These are phyloP conservation scores for Telfairia occidentalis DNA, from an alignment of 331 rosid species.

Conservation along the genomic window DNA sequence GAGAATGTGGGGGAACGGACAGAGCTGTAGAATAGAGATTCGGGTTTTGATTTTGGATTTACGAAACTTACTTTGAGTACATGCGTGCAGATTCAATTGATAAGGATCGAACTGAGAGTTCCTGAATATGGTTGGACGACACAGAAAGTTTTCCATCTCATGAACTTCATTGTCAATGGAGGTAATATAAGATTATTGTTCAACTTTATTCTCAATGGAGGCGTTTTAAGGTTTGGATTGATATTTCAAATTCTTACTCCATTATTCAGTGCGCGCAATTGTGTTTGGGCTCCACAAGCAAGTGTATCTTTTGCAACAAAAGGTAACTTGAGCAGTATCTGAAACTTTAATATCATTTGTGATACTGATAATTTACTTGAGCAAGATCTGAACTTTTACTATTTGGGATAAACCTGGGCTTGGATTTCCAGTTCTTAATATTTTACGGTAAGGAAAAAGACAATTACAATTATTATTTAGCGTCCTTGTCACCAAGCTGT, in stretches of 20 bases:
- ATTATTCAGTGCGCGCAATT: constrained; percentile 67
- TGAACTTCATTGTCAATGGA: constrained; percentile 91
- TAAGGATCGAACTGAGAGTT: constrained; percentile 90
- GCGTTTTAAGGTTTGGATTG: background rate
- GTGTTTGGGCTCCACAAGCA: constrained; percentile 79
- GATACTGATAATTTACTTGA: too few relatives aligned
- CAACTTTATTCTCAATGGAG: background rate
- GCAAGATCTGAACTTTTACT: background rate
- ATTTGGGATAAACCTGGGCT: background rate
- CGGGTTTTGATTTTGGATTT: background rate
- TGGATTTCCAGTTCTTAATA: background rate
- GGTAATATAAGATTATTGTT: constrained; percentile 28
- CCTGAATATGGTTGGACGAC: constrained; percentile 97
- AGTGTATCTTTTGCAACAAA: constrained; percentile 57
- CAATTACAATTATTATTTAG: background rate
- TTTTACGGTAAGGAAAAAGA: background rate
- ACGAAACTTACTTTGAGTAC: background rate
- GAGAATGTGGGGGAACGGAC: background rate
- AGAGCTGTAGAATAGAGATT: background rate
- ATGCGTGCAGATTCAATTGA: constrained; percentile 53
- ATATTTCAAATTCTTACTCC: constrained; percentile 2
- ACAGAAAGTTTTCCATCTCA: constrained; percentile 88
- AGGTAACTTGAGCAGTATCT: constrained; percentile 27
- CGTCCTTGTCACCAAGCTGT: background rate
- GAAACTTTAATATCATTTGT: background rate